These are phyloP conservation scores for Apiospora kogelbergensis DNA, from an alignment of 2,329 filamentous ascomycete species.

Conservation along the genomic window DNA sequence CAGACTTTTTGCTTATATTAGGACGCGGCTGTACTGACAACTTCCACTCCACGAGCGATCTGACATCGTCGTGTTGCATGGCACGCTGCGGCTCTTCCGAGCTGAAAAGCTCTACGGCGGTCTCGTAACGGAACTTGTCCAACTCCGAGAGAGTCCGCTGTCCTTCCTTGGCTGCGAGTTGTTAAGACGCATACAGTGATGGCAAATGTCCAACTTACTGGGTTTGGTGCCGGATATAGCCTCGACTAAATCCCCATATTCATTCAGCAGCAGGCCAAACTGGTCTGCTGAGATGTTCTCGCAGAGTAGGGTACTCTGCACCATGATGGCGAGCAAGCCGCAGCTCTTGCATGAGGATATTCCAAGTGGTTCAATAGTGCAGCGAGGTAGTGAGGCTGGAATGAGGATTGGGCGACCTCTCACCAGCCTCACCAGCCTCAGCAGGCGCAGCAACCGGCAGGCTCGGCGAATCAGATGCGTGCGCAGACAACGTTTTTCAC, in stretches of 20 bases:
- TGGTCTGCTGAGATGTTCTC: slow-evolving; percentile 28
- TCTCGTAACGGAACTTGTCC: slow-evolving; percentile 59
- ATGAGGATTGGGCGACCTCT: too few species aligned
- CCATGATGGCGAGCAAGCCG: slow-evolving; percentile 16
- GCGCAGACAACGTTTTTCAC: background rate
- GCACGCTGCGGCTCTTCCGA: slow-evolving; percentile 30
- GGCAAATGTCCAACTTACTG: slow-evolving; percentile 32
- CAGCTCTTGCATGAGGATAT: background rate
- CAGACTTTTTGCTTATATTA: background rate
- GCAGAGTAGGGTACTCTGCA: slow-evolving; percentile 19
- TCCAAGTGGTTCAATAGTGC: too few species aligned
- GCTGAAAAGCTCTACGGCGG: slow-evolving; percentile 49
- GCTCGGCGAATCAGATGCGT: background rate
- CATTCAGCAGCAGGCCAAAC: slow-evolving; percentile 37
- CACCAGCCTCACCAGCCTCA: slow-evolving; percentile 5
- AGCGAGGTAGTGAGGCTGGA: too few species aligned
- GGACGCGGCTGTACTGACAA: slow-evolving; percentile 51
- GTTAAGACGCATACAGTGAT: slow-evolving; percentile 13
- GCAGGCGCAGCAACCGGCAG: background rate
- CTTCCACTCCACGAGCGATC: slow-evolving; percentile 68
- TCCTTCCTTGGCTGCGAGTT: slow-evolving; percentile 43
- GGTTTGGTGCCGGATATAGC: slow-evolving; percentile 45
- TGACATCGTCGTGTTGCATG: slow-evolving; percentile 59
- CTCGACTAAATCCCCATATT: slow-evolving; percentile 40
- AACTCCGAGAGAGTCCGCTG: slow-evolving; percentile 55